Percentiles rank a stretch among this genome's conserved stretches.
phyloP scores from a whole-genome alignment of 179 eudicot genomes.

The Amaranthus tricolor region DNA sequence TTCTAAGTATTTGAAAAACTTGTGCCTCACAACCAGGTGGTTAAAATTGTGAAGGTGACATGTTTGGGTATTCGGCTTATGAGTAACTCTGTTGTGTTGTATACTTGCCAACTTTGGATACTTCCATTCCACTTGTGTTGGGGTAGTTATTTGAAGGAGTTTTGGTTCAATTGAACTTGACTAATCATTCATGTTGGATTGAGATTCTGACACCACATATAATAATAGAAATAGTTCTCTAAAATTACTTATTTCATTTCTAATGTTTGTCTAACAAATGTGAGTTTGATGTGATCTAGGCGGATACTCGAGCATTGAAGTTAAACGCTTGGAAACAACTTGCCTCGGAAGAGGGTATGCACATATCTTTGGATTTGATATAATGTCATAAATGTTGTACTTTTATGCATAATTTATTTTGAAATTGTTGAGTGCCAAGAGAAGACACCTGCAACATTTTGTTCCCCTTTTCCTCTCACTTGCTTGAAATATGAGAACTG shows the following conservation, averaged over 20 bases:
- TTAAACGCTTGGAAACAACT: slow-evolving; percentile 88
- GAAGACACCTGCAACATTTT: not conserved
- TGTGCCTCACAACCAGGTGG: too few relatives aligned
- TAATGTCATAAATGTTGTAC: not conserved
- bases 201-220: slow-evolving; percentile 3
- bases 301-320: slow-evolving; percentile 71
- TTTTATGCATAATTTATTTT: not conserved
- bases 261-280: slow-evolving; percentile 1
- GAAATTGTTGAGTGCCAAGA: not conserved
- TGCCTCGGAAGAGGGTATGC: slow-evolving; percentile 79
- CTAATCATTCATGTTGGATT: not conserved
- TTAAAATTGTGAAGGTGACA: not conserved
- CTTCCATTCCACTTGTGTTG: not conserved
- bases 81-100: not conserved
- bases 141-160: not conserved
- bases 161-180: not conserved
- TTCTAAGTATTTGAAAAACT: too few relatives aligned
- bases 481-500: not conserved
- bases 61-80: not conserved
- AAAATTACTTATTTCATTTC: not conserved
- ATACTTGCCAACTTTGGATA: not conserved
- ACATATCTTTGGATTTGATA: not conserved
- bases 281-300: slow-evolving; percentile 42
- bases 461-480: too few relatives aligned
- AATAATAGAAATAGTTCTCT: not conserved